Evolutionary conservation across 176 grass and related monocot species (phyloP).

Genomic region (Cenchrus purpureus): DNA sequence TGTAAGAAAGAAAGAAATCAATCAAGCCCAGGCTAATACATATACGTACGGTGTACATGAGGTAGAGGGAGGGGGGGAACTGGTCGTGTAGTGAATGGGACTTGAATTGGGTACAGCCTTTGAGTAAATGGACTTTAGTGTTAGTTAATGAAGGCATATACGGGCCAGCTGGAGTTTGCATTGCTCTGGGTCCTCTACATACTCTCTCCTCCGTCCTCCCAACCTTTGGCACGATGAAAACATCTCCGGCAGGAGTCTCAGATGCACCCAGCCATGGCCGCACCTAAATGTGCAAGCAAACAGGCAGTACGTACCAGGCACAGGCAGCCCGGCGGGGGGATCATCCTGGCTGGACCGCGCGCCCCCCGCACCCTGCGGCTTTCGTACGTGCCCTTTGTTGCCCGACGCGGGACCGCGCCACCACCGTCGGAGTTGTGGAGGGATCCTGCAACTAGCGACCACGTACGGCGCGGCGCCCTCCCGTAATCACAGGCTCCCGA

Average conservation of each 20-base stretch:
- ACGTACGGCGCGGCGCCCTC: not conserved
- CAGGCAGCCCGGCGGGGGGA: not conserved
- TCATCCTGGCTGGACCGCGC: not conserved
- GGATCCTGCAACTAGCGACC: not conserved
- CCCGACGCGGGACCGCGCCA: not conserved
- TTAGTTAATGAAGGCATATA: conserved; percentile 41
- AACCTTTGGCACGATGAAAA: not conserved
- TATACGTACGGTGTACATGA: not conserved
- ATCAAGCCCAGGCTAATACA: not conserved
- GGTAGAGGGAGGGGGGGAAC: not conserved
- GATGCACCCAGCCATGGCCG: not conserved
- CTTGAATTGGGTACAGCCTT: conserved; percentile 37
- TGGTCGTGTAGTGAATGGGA: conserved; percentile 23
- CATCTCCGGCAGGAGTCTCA: not conserved
- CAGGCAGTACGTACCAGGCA: not conserved
- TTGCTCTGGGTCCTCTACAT: not conserved
- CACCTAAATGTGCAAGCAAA: conserved; percentile 1
- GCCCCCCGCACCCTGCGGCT: not conserved
- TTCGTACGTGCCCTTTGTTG: conserved; percentile 15
- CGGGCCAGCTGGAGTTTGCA: conserved; percentile 16
- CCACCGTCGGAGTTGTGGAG: not conserved
- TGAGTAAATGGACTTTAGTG: conserved; percentile 42
- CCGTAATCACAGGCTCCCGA: too few species aligned
- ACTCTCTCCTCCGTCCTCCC: not conserved
- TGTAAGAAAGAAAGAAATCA: not conserved